A percentile compares a stretch with the other conserved stretches of the same genome.
Evolutionary conservation across 805 yeast genomes (phyloP).

Genomic region (Isabelozyma heimii): DNA sequence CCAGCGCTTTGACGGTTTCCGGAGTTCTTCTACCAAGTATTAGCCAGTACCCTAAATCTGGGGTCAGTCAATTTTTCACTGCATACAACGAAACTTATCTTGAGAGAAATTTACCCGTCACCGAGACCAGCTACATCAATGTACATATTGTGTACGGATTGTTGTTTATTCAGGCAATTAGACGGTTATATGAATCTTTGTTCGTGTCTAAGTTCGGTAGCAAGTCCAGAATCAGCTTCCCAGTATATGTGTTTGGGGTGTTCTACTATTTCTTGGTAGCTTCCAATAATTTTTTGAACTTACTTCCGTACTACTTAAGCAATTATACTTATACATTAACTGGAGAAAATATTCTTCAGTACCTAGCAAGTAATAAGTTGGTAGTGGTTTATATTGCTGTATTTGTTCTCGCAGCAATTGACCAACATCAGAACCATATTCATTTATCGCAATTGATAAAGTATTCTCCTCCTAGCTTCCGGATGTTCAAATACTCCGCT

Average conservation of each 20-base stretch:
- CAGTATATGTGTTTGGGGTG: slow-evolving; percentile 66
- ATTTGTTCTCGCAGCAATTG: slow-evolving; percentile 48
- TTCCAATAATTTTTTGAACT: slow-evolving; percentile 25
- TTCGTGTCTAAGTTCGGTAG: slow-evolving; percentile 46
- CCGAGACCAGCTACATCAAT: slow-evolving; percentile 11
- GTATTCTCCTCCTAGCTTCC: slow-evolving; percentile 53
- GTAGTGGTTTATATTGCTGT: slow-evolving; percentile 25
- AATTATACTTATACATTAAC: neutral
- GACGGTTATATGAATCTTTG: slow-evolving; percentile 57
- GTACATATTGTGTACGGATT: slow-evolving; percentile 16
- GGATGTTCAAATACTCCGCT: slow-evolving; percentile 48
- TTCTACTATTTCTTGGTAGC: slow-evolving; percentile 54
- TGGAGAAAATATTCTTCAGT: slow-evolving; percentile 16
- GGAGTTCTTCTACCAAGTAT: slow-evolving; percentile 1
- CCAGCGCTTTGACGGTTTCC: neutral
- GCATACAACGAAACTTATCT: neutral
- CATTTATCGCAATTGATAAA: slow-evolving; percentile 49
- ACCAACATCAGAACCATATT: slow-evolving; percentile 52
- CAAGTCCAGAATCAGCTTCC: slow-evolving; percentile 55
- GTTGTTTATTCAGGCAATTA: slow-evolving; percentile 45
- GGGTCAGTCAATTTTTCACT: slow-evolving; percentile 1
- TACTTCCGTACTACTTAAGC: slow-evolving; percentile 11
- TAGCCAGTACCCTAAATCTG: slow-evolving; percentile 3
- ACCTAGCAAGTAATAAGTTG: neutral
- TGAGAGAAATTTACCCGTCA: neutral